Percentiles rank a stretch among this genome's conserved stretches.
Conservation (phyloP, 192 early-diverging fungal species). For the Entomortierella chlamydospora region DNA sequence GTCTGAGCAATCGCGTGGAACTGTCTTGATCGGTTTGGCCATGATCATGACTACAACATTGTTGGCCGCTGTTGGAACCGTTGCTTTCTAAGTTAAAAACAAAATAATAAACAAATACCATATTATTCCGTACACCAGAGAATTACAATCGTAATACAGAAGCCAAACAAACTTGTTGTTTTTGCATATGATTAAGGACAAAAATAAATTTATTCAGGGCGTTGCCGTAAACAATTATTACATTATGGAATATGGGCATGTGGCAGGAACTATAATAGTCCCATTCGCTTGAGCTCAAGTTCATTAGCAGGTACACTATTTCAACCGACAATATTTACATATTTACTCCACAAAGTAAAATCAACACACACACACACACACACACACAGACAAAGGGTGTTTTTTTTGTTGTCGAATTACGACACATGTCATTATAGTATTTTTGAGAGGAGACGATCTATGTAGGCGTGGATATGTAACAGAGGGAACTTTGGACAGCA, state of each 20-base stretch:
- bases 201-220: background rate
- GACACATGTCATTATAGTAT: no score
- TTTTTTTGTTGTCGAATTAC: background rate
- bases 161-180: no score
- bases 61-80: constrained; percentile 23
- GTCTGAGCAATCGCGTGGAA: background rate
- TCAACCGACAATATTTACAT: no score
- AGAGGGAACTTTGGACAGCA: constrained; percentile 1
- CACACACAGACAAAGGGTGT: no score
- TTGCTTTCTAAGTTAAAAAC: constrained; percentile 3
- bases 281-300: no score
- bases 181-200: background rate
- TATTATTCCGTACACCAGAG: no score
- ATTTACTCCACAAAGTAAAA: no score
- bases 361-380: no score
- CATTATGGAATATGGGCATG: no score
- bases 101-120: background rate
- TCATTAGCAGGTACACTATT: no score
- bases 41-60: constrained; percentile 14
- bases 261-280: no score
- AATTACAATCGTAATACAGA: no score
- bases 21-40: constrained; percentile 5
- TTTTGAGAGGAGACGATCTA: constrained; percentile 21
- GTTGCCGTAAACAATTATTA: background rate
- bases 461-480: constrained; percentile 13